Percentiles rank a stretch among this genome's conserved stretches.
Conservation (phyloP, 345 rosid genomes). For the Lepidium africanum region DNA sequence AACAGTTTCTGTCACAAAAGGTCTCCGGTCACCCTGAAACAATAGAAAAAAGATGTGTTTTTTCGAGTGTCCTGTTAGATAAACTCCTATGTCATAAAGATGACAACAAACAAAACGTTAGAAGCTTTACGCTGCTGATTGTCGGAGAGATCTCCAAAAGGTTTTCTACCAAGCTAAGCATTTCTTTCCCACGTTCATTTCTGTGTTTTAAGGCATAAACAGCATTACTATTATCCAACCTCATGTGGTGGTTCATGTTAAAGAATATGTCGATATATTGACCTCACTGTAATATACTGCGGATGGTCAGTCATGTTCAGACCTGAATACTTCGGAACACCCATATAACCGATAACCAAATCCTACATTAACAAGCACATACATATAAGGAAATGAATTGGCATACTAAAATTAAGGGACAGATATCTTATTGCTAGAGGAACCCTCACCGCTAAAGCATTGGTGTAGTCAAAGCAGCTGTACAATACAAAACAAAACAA, state of each 20-base stretch:
- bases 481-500: constrained; percentile 17
- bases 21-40: constrained; percentile 69
- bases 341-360: constrained; percentile 96
- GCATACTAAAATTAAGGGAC: not conserved
- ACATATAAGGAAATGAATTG: not conserved
- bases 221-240: not conserved
- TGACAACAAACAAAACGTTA: not conserved
- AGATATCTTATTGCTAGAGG: not conserved
- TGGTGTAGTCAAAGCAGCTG: constrained; percentile 99
- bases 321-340: constrained; percentile 89
- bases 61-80: not conserved
- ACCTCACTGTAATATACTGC: constrained; percentile 91
- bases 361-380: constrained; percentile 39
- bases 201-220: constrained; percentile 36
- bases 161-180: constrained; percentile 73
- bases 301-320: constrained; percentile 91
- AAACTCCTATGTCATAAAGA: not conserved
- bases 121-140: constrained; percentile 52
- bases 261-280: not conserved
- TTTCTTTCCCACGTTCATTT: constrained; percentile 82
- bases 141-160: constrained; percentile 84
- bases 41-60: not conserved
- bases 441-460: constrained; percentile 85
- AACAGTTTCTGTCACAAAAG: constrained; percentile 91
- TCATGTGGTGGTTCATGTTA: not conserved